Conservation (phyloP, 345 rosid species). For the Erysimum cheiranthoides region DNA sequence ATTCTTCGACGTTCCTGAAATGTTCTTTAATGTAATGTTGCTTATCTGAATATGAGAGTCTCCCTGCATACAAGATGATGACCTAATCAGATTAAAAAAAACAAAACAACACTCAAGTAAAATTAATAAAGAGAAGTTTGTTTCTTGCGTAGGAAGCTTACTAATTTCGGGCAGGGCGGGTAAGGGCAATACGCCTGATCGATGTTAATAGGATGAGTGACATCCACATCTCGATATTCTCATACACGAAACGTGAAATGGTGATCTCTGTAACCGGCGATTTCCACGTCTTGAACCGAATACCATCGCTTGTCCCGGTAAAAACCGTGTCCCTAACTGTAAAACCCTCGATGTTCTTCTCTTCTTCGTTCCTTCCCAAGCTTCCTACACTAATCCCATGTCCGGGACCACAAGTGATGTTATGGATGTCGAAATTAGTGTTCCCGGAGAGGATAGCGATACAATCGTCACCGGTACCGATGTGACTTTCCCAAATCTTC, state of each 20-base stretch:
- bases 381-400: conserved; percentile 34
- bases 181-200: conserved; percentile 28
- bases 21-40: conserved; percentile 37
- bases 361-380: conserved; percentile 12
- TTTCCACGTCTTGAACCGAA: conserved; percentile 37
- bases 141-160: conserved; percentile 23
- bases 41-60: conserved; percentile 46
- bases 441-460: no score
- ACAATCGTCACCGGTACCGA: no score
- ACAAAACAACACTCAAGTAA: background rate
- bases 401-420: conserved; percentile 32
- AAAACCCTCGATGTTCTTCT: conserved; percentile 2
- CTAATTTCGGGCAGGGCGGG: conserved; percentile 5
- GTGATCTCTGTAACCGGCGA: background rate
- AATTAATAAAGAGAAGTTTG: background rate
- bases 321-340: conserved; percentile 20
- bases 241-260: background rate
- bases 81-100: background rate
- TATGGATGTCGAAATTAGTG: no score
- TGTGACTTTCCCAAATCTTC: background rate
- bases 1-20: conserved; percentile 42
- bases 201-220: conserved; percentile 4
- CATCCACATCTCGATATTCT: conserved; percentile 28
- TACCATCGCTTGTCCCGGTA: conserved; percentile 17
- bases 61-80: conserved; percentile 17